Percentiles rank a stretch among this genome's conserved stretches.
Conservation (phyloP, 1,284 basidiomycete species). For the Porogramme epimiltina region DNA sequence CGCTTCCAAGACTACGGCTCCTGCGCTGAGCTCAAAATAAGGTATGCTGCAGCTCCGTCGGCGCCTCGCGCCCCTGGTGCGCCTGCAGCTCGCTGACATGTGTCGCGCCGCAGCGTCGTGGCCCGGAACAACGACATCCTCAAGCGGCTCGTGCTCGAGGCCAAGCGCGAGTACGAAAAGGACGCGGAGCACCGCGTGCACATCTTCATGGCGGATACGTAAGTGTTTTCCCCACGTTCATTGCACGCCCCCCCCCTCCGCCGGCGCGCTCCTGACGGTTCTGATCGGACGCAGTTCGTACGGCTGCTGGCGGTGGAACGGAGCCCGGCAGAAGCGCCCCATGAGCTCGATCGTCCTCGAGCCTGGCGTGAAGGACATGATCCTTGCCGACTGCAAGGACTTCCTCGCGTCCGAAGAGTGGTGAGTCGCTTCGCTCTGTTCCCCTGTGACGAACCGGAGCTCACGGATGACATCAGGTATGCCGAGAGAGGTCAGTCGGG, state of each 20-base stretch:
- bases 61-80: constrained; percentile 18
- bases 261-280: background rate
- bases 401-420: constrained; percentile 83
- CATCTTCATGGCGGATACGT: constrained; percentile 86
- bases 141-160: constrained; percentile 81
- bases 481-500: constrained; percentile 72
- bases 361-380: constrained; percentile 85
- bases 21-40: constrained; percentile 75
- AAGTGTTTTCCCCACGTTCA: constrained; percentile 37
- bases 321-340: constrained; percentile 80
- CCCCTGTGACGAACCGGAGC: constrained; percentile 6
- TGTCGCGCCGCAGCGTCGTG: constrained; percentile 59
- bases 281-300: constrained; percentile 50
- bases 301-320: constrained; percentile 82
- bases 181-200: constrained; percentile 86
- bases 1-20: constrained; percentile 73
- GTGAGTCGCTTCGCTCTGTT: constrained; percentile 43
- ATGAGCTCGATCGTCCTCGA: constrained; percentile 87
- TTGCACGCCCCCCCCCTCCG: background rate
- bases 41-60: constrained; percentile 41
- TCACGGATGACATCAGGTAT: constrained; percentile 53
- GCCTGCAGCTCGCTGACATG: too few species aligned
- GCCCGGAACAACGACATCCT: constrained; percentile 83
- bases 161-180: constrained; percentile 84
- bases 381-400: constrained; percentile 81